A percentile compares a stretch with the other conserved stretches of the same genome.
Evolutionary conservation across 225 moss, liverwort and hornwort genomes (phyloP).

Genomic region (Sphagnum contortum): DNA sequence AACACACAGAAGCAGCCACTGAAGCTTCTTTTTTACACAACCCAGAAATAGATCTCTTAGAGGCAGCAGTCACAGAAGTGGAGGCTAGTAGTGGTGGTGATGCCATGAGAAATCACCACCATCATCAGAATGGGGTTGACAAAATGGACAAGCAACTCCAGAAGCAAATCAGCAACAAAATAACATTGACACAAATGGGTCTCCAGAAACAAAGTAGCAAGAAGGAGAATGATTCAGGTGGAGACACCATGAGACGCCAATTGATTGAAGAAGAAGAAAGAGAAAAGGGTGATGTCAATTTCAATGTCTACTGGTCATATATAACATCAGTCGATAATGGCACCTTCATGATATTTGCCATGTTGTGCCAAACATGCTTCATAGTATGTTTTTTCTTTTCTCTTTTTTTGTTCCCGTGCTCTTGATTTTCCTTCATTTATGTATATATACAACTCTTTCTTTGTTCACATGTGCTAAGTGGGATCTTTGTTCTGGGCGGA

Average conservation of each 20-base stretch:
- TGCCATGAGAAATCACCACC: too few species aligned
- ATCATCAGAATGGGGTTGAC: background rate
- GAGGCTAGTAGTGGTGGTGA: too few species aligned
- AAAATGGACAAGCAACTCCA: background rate
- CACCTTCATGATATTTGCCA: conserved; percentile 27
- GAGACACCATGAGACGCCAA: conserved; percentile 9
- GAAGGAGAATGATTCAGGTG: background rate
- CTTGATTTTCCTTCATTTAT: too few species aligned
- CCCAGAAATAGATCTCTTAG: too few species aligned
- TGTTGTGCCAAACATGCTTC: conserved; percentile 27
- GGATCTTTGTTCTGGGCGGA: too few species aligned
- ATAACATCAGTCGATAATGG: conserved; percentile 28
- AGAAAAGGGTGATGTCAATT: conserved; percentile 20
- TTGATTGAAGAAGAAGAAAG: conserved; percentile 28
- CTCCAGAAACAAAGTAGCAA: background rate
- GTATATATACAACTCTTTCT: too few species aligned
- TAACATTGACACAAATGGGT: background rate
- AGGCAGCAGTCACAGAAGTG: too few species aligned
- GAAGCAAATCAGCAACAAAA: background rate
- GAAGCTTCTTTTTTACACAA: too few species aligned
- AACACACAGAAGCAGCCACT: conserved; percentile 3
- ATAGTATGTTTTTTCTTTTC: too few species aligned
- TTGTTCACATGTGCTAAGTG: too few species aligned
- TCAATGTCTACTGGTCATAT: conserved; percentile 34
- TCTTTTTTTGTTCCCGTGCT: too few species aligned